These are phyloP conservation scores for Prunus mira DNA, from an alignment of 306 rosid genomes.

Conservation along the genomic window DNA sequence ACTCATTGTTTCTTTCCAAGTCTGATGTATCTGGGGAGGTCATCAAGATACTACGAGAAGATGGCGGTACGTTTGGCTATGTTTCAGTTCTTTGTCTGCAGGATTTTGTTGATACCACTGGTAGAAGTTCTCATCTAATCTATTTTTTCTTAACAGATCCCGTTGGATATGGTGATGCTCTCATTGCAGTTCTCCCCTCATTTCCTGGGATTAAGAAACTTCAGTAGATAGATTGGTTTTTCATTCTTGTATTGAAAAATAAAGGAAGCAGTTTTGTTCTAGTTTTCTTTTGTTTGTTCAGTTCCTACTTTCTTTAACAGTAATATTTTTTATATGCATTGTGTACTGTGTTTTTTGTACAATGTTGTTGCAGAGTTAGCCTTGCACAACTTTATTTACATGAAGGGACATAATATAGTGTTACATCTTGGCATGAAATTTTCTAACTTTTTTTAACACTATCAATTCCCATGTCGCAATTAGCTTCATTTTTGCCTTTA, in stretches of 20 bases:
- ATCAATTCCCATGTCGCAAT: too few species aligned
- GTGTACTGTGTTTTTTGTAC: background rate
- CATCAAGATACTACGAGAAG: constrained; percentile 69
- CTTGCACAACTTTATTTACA: background rate
- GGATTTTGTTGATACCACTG: background rate
- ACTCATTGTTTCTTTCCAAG: constrained; percentile 34
- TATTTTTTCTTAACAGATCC: constrained; percentile 49
- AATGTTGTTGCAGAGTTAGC: background rate
- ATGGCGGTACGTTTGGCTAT: constrained; percentile 64
- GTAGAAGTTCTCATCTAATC: background rate
- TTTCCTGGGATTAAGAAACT: constrained; percentile 93
- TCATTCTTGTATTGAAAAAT: background rate
- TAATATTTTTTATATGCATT: background rate
- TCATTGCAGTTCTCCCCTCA: constrained; percentile 77
- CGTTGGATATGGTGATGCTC: constrained; percentile 86
- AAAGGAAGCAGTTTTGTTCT: background rate
- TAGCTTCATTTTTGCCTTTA: too few species aligned
- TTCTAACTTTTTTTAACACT: background rate
- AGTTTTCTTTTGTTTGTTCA: background rate
- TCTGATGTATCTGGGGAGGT: constrained; percentile 84
- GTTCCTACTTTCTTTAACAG: background rate
- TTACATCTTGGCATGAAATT: background rate
- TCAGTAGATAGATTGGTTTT: constrained; percentile 36
- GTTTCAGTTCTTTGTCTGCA: background rate
- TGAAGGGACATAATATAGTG: background rate